These are phyloP conservation scores for Coemansia sp. DNA, from an alignment of 192 early-diverging fungal species.

Conservation along the genomic window DNA sequence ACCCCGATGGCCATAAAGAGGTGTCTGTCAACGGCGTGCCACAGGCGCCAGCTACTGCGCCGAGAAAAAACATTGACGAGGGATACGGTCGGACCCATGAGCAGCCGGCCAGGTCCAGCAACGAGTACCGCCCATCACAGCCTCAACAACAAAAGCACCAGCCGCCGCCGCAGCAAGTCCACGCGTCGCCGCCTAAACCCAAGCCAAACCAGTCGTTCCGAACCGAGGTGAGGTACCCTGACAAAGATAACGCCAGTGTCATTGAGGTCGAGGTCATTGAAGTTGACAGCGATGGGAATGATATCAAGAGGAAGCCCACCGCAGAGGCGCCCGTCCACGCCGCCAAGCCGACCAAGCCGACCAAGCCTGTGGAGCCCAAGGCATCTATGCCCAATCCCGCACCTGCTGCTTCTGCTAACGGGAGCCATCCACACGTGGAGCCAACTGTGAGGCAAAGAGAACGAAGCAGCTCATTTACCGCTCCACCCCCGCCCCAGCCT, in stretches of 20 bases:
- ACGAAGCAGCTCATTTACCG: no score
- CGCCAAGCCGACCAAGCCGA: background rate
- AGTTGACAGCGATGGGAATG: constrained; percentile 9
- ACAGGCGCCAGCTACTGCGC: background rate
- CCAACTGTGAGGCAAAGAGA: no score
- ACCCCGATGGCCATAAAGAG: constrained; percentile 38
- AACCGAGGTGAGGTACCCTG: background rate
- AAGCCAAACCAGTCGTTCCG: no score
- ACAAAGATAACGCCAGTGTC: constrained; percentile 16
- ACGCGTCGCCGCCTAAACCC: no score
- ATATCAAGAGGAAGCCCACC: background rate
- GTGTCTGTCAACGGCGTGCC: constrained; percentile 45
- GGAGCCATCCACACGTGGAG: no score
- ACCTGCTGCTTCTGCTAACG: no score
- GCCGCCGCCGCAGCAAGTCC: background rate
- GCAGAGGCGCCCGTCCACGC: no score
- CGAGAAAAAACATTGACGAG: constrained; percentile 12
- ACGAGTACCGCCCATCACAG: no score
- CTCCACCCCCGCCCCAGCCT: background rate
- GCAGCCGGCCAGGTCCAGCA: no score
- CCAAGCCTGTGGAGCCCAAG: background rate
- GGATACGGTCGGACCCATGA: constrained; percentile 6
- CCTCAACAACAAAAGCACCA: constrained; percentile 3
- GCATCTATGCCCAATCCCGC: no score
- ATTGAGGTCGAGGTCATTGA: constrained; percentile 40